Evolutionary conservation across 1,139 yeast species (phyloP), one percentile per base, ranked within the genome.

Genomic region (Hyphopichia wangnamkhiaoensis): DNA sequence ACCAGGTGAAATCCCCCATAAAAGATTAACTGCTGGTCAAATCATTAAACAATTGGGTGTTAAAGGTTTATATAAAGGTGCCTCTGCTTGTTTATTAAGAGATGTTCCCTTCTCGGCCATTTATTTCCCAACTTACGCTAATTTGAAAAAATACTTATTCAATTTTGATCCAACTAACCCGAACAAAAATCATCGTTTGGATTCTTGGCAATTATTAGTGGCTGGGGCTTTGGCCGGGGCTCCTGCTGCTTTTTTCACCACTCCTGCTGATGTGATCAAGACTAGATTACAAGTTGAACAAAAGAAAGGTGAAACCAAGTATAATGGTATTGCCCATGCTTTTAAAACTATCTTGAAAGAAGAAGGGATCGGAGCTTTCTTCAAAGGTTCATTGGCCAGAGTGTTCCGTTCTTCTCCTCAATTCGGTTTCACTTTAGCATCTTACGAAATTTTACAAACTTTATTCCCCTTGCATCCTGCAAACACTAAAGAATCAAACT

Each of bases 161-260:
- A 80, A 86, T 41, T 93, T 86, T 58, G 96, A 93, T 52, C 96
- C 96, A 5, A 57, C 58, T 39, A 74, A 70, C 53, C 65, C 72
- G 15, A 64, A 65, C 43, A 73, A 71, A 52, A 71, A 75, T 50
- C 75, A 71, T 40, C 67, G 74, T 44, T 76, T 93, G 45, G 80
- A 80, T 47, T 79, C 95, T 19, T 82, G 91, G 84, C 95, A 93
- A 63, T 71, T 93, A 52, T 77, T 93, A 47, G 63, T 80, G 14
- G 80, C 95, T 47, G 98, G 98, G 65, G 98, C 96, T 10, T 63
- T 91, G 52, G 98, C 98, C 16, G 98, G 98, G 60, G 90, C 95
- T 68, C 98, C 98, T 10, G 95, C 98, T 28, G 98, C 98, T 5
- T 91, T 86, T 62, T 72, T 91, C 54, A 91, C 98, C 4, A 91